Evolutionary conservation across 495 filamentous ascomycete species (phyloP), one percentile per base, ranked within the genome.

Genomic region (Trichocladium uniseriatum): DNA sequence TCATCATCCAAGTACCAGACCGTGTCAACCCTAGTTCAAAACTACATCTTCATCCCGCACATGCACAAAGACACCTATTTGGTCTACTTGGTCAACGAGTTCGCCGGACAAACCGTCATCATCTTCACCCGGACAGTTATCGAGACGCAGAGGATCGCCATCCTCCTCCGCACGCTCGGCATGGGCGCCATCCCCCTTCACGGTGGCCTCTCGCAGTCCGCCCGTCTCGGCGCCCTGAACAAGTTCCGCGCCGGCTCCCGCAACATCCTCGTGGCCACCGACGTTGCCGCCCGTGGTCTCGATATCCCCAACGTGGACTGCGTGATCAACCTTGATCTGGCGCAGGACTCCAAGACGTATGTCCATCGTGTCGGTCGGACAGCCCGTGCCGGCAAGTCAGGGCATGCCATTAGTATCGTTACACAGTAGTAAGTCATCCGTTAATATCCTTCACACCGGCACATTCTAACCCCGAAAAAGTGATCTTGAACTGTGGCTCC

Each of bases 311-410:
- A 79, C 38, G 92, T 98, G 3, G 90, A 95, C 52, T 67, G 89
- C 0, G 89, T 98, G 3, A 56, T 98, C 44, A 95, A 96, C 64
- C 86, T 80, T 51, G 91, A 96, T 59, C 69, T 95, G 7, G 86
- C 87, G 0, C 72, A 73, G 13, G 87, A 91, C 51, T 83, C 80
- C 58, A 92, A 95, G 65, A 95, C 88, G 0, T 98, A 96, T 58
- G 86, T 98, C 43, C 92, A 98, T 62, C 81, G 92, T 35, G 91
- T 96, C 2, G 92, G 92, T 6, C 83, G 92, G 51, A 98, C 92
- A 0, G 92, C 92, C 0, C 77, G 92, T 65, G 91, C 92, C 0
- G 91, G 91, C 13, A 87, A 87, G 59, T 81, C 79, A 20, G 91
- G 91, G n/a, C 73, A 84, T 28, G 88, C 89, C 1, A 76, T 95